phyloP scores from a whole-genome alignment of 2,329 filamentous ascomycete genomes.

The Pyrenophora seminiperda region DNA sequence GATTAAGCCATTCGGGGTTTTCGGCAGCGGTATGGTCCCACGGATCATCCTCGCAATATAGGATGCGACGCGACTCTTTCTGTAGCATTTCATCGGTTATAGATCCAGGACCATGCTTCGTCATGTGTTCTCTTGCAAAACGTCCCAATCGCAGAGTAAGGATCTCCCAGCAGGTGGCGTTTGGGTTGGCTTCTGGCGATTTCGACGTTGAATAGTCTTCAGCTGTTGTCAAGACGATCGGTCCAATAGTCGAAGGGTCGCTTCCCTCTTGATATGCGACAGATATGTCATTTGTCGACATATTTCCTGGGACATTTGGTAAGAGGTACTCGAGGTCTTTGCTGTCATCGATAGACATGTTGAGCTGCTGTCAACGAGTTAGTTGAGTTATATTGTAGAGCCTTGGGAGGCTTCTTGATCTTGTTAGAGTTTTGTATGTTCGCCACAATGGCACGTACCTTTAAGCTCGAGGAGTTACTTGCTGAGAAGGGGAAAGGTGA shows the following conservation, averaged over 20 bases:
- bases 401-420: neutral
- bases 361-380: slow-evolving; percentile 25
- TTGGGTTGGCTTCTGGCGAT: slow-evolving; percentile 19
- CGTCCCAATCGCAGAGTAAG: slow-evolving; percentile 54
- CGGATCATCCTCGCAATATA: slow-evolving; percentile 56
- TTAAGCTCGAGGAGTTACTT: slow-evolving; percentile 42
- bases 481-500: slow-evolving; percentile 57
- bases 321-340: slow-evolving; percentile 38
- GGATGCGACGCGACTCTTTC: slow-evolving; percentile 52
- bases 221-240: slow-evolving; percentile 26
- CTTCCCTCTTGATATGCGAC: slow-evolving; percentile 22
- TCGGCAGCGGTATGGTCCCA: slow-evolving; percentile 54
- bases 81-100: slow-evolving; percentile 59
- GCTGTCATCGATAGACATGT: slow-evolving; percentile 19
- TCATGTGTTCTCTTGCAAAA: slow-evolving; percentile 50
- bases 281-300: slow-evolving; percentile 16
- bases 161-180: slow-evolving; percentile 57
- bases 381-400: neutral
- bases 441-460: slow-evolving; percentile 22
- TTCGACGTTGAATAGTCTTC: slow-evolving; percentile 19
- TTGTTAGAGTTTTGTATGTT: slow-evolving; percentile 1
- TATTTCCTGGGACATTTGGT: slow-evolving; percentile 15
- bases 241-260: slow-evolving; percentile 20
- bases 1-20: slow-evolving; percentile 53
- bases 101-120: slow-evolving; percentile 41